Base-by-base conservation (phyloP, 2,329 filamentous ascomycete species). In the Penicillium sclerotiorum region DNA sequence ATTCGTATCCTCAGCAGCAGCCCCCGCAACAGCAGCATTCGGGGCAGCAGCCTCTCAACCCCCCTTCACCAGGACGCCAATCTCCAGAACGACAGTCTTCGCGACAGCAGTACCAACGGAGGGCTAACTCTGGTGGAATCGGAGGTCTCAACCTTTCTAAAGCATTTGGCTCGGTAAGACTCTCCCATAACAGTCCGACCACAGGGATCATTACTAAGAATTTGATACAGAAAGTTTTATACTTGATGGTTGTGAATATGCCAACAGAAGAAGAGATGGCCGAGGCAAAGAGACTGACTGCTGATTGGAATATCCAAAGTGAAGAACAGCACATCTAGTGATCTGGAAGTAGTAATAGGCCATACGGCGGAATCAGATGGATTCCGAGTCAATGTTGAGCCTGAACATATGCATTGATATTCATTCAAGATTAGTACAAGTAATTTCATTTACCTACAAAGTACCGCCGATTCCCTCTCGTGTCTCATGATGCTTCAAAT, bases 211-310 rank as follows among this genome's bases (percentile, higher is more conserved):
- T 13, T 32, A 13, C 28, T 32, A 32, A 32, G 11, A 32, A 4
- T 4, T 12, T 12, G 5, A 6, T 32, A 32, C 11, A 53, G 35
- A 43, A 53, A 17, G 50, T 56, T 21, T 18, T 53, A 8, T 53
- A 53, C 33, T 43, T 56, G 17, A 25, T 50, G 9, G 30, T 53
- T n/a, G 53, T 48, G n/a, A 50, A 56, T 30, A 23, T 53, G 25
- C 44, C 53, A 5, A 50, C 27, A 7, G 20, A 45, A 13, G 25
- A 53, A n/a, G 53, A 53, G 32, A 23, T 52, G 12, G 41, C 43
- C 18, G 21, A 47, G 8, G 49, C 52, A 5, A 11, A 32, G 15
- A 32, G 11, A n/a, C 11, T 32, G 5, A 4, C 28, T 6, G 28
- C 28, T n/a, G 15, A 32, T 32, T 32, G 5, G 5, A 32, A 32